Base-by-base conservation (phyloP, 169 alveolate genomes). In the Cryptosporidium meleagridis region DNA sequence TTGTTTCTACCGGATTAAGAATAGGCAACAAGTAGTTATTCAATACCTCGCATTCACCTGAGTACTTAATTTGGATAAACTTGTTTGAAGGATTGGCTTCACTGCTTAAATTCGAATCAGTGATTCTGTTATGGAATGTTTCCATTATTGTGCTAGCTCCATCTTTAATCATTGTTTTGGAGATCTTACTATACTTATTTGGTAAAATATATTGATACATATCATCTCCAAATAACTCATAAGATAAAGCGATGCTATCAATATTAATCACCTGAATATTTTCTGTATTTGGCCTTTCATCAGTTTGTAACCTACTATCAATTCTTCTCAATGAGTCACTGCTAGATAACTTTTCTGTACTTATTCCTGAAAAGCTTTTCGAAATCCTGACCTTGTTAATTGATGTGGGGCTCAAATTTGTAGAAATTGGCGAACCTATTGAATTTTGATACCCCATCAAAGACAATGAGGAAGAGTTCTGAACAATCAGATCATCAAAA, bases 31-130 rank as follows among this genome's bases (percentile, higher is more conserved):
- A 33, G 35, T 37, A 80, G 5, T 31, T 41, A 55, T 65, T 62
- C 53, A 80, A 10, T n/a, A 80, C 16, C n/a, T 80, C 89, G 39
- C 89, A 80, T 67, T 80, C 89, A 1, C 68, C 75, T 14, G 68
- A 23, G 62, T 80, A 80, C 37, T 80, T 80, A 44, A 80, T 48
- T 3, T 80, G 80, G 59, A 62, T 16, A 80, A 80, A 65, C 53
- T 65, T 80, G 26, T 48, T 80, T 61, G 39, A 62, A 67, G 73
- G 37, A 39, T 59, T 53, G 33, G 8, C 4, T 53, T 37, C 39
- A 33, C 51, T 65, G 33, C 51, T 35, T 12, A 65, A 37, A 65
- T n/a, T 65, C 14, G 72, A 33, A 29, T 7, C 3, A 26, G 45
- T 29, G 14, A 21, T 16, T n/a, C 33, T 53, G 8, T 65, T 31